Percentiles rank a stretch among this genome's conserved stretches.
Evolutionary conservation across 805 yeast species (phyloP).

Genomic region (Metschnikowia bowlesiae): DNA sequence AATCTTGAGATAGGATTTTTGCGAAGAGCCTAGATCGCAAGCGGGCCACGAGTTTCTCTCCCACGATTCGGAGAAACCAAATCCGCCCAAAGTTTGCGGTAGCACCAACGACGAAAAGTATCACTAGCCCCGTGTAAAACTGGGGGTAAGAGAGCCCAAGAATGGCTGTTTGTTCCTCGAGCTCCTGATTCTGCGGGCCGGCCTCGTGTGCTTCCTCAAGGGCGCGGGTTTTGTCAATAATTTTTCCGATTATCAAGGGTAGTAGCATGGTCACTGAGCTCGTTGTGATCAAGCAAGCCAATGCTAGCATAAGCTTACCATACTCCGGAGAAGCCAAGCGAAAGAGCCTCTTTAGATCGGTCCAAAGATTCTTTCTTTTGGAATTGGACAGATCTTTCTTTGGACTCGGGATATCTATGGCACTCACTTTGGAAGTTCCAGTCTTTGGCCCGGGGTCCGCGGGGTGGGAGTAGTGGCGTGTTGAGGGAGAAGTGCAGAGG

Average conservation of each 20-base stretch:
- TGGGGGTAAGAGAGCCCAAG: conserved; percentile 59
- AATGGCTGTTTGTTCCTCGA: conserved; percentile 11
- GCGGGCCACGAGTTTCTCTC: conserved; percentile 84
- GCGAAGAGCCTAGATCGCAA: conserved; percentile 72
- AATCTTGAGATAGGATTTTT: conserved; percentile 78
- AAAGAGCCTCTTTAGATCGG: conserved; percentile 12
- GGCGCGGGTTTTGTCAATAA: conserved; percentile 64
- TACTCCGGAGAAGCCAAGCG: conserved; percentile 18
- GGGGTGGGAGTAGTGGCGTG: not conserved
- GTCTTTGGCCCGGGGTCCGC: not conserved
- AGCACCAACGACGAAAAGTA: conserved; percentile 69
- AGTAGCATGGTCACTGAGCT: conserved; percentile 78
- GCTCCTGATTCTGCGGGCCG: not conserved
- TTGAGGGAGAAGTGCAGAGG: not conserved
- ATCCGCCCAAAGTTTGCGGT: conserved; percentile 77
- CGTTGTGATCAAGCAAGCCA: conserved; percentile 59
- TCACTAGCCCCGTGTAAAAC: conserved; percentile 60
- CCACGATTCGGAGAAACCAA: conserved; percentile 69
- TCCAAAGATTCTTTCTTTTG: conserved; percentile 5
- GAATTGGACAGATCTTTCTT: not conserved
- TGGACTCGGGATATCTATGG: not conserved
- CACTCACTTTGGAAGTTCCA: not conserved
- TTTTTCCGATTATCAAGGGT: conserved; percentile 81
- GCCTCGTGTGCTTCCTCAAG: conserved; percentile 16
- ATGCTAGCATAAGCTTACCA: conserved; percentile 42